These are phyloP conservation scores for Canavalia ensiformis DNA, from an alignment of 306 rosid genomes.

Conservation along the genomic window DNA sequence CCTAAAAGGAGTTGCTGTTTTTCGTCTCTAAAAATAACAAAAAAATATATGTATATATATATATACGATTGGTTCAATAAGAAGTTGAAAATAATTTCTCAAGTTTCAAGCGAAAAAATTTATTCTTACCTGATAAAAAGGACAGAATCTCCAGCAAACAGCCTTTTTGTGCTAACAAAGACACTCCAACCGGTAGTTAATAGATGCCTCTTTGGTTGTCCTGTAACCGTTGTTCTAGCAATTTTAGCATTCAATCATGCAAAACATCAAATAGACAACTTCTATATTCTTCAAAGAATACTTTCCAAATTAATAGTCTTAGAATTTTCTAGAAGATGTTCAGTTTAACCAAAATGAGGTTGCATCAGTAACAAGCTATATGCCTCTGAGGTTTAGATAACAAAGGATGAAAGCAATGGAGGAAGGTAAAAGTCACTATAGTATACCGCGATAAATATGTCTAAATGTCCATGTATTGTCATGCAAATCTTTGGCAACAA, in stretches of 20 bases:
- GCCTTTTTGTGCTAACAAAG: slow-evolving; percentile 92
- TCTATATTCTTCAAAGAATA: slow-evolving; percentile 8
- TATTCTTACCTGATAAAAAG: slow-evolving; percentile 85
- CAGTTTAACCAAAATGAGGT: slow-evolving; percentile 17
- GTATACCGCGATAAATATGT: slow-evolving; percentile 93
- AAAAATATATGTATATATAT: neutral
- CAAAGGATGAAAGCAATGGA: slow-evolving; percentile 3
- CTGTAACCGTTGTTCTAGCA: slow-evolving; percentile 59
- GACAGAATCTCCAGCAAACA: slow-evolving; percentile 98
- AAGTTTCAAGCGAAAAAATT: neutral
- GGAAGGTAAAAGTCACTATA: slow-evolving; percentile 40
- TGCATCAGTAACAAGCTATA: neutral
- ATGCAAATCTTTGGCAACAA: slow-evolving; percentile 91
- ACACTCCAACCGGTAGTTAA: slow-evolving; percentile 99
- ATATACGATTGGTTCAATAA: slow-evolving; percentile 34
- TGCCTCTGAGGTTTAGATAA: slow-evolving; percentile 11
- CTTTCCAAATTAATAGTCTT: neutral
- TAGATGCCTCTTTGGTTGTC: slow-evolving; percentile 97
- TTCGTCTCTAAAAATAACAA: slow-evolving; percentile 74
- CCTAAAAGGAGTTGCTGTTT: slow-evolving; percentile 94
- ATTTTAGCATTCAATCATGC: slow-evolving; percentile 35
- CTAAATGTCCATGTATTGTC: slow-evolving; percentile 92
- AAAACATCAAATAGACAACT: slow-evolving; percentile 27
- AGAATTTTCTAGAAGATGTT: neutral
- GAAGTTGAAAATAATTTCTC: slow-evolving; percentile 25